These are phyloP conservation scores for Moniliophthora roreri DNA, from an alignment of 1,284 basidiomycete genomes.

Conservation along the genomic window DNA sequence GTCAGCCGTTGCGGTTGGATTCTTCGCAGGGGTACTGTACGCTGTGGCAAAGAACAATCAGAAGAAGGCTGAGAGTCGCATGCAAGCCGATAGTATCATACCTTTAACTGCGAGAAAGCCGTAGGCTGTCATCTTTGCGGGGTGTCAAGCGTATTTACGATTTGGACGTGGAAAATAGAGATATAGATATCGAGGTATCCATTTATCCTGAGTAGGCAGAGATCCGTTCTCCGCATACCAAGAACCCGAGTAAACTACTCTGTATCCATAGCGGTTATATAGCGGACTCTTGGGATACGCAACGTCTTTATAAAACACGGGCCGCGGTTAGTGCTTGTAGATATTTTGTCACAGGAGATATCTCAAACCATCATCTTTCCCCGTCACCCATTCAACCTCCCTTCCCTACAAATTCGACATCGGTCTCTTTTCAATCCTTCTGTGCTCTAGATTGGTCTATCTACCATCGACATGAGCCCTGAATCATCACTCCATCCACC, in stretches of 20 bases:
- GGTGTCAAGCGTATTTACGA: slow-evolving; percentile 9
- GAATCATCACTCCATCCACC: slow-evolving; percentile 63
- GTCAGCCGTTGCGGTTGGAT: slow-evolving; percentile 85
- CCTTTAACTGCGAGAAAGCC: slow-evolving; percentile 56
- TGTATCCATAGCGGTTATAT: too few relatives aligned
- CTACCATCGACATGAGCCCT: slow-evolving; percentile 41
- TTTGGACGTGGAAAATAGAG: neutral
- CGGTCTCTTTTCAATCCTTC: neutral
- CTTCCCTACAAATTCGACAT: too few relatives aligned
- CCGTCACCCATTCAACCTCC: too few relatives aligned
- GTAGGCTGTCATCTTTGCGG: slow-evolving; percentile 22
- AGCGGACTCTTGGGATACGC: too few relatives aligned
- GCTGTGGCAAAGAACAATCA: slow-evolving; percentile 90
- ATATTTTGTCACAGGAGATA: too few relatives aligned
- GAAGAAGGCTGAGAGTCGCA: slow-evolving; percentile 61
- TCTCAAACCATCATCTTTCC: too few relatives aligned
- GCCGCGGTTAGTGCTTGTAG: too few relatives aligned
- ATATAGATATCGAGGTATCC: neutral
- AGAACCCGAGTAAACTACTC: too few relatives aligned
- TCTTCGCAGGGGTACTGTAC: slow-evolving; percentile 89
- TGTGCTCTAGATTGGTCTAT: slow-evolving; percentile 5
- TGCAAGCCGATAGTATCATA: slow-evolving; percentile 50
- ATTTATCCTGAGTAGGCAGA: too few relatives aligned
- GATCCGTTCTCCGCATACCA: too few relatives aligned
- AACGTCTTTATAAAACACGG: too few relatives aligned